A percentile compares a stretch with the other conserved stretches of the same genome.
These are phyloP conservation scores for Elongisporangium undulatum DNA, from an alignment of 352 stramenopile genomes.

Conservation along the genomic window DNA sequence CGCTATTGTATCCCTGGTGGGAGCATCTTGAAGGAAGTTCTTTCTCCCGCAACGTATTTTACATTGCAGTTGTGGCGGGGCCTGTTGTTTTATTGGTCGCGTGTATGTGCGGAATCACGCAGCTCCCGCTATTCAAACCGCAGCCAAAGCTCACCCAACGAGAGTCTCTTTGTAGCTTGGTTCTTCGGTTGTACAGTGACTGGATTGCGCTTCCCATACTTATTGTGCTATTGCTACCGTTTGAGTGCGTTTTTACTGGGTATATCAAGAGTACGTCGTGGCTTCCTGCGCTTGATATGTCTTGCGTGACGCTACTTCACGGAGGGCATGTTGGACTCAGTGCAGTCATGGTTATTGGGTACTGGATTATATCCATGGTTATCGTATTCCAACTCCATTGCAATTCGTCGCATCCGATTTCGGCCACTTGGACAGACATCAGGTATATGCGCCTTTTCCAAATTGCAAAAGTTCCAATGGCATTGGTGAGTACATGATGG, in stretches of 20 bases:
- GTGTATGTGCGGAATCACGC: constrained; percentile 30
- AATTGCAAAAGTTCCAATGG: constrained; percentile 36
- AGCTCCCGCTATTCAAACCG: constrained; percentile 64
- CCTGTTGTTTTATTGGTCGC: constrained; percentile 23
- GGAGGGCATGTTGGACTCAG: constrained; percentile 23
- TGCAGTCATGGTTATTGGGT: constrained; percentile 17
- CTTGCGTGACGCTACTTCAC: constrained; percentile 35
- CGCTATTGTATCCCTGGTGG: constrained; percentile 48
- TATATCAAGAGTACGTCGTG: constrained; percentile 17
- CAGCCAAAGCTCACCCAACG: constrained; percentile 32
- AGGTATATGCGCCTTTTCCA: constrained; percentile 34
- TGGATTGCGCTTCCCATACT: constrained; percentile 42
- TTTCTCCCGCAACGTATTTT: constrained; percentile 32
- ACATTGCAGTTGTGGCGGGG: constrained; percentile 32
- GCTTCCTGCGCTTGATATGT: constrained; percentile 17
- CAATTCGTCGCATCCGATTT: constrained; percentile 37
- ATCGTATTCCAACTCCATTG: constrained; percentile 60
- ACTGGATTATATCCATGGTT: constrained; percentile 22
- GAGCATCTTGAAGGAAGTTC: constrained; percentile 25
- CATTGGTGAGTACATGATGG: constrained; percentile 23
- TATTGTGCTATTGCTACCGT: constrained; percentile 45
- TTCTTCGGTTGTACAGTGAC: constrained; percentile 48
- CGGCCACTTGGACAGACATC: constrained; percentile 58
- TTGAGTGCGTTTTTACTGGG: constrained; percentile 51
- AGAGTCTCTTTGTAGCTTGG: constrained; percentile 47